Base-by-base conservation (phyloP, 371 early-diverging fungal genomes). In the Mortierella sp. region DNA sequence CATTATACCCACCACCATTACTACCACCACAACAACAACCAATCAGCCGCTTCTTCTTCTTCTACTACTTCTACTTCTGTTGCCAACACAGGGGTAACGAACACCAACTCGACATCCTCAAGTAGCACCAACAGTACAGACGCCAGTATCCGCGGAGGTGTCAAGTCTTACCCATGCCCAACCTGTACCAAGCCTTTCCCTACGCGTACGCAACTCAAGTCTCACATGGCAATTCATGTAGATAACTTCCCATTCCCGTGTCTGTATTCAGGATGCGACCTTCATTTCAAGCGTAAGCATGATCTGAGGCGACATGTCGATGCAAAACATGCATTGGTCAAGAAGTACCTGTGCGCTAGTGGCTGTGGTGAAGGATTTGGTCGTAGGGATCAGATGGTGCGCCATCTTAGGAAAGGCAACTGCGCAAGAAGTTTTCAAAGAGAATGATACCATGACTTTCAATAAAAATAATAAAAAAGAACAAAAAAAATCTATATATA, bases 311-410 rank as follows among this genome's bases (percentile, higher is more conserved):
- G 81, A n/a, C 81, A 81, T 72, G 73, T 81, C 18, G 81, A 81
- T 75, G 81, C 81, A 18, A 81, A 81, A 43, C 81, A 81, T 54
- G 81, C 81, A 22, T 47, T 75, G 54, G 63, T 81, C 67, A 81
- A 81, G 64, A 81, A 81, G 67, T 81, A 81, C 37, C 60, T 81
- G 16, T 81, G 81, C 39, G 64, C 81, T 1, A 76, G 72, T 5
- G 81, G 81, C 8, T 81, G 81, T 60, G 81, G 81, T 1, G 81
- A 81, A 39, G 81, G 81, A 0, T 81, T 81, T 57, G 81, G 81
- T 20, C 62, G 81, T 18, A 54, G 81, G 14, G 81, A 81, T 39
- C 81, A 81, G 61, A 81, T 81, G 81, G 35, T 81, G 5, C 60
- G 81, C 14, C 81, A 81, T 58, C 40, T 81, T 66, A 61, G 76